Conservation (phyloP, 2,329 filamentous ascomycete species). For the Trichoderma gracile region DNA sequence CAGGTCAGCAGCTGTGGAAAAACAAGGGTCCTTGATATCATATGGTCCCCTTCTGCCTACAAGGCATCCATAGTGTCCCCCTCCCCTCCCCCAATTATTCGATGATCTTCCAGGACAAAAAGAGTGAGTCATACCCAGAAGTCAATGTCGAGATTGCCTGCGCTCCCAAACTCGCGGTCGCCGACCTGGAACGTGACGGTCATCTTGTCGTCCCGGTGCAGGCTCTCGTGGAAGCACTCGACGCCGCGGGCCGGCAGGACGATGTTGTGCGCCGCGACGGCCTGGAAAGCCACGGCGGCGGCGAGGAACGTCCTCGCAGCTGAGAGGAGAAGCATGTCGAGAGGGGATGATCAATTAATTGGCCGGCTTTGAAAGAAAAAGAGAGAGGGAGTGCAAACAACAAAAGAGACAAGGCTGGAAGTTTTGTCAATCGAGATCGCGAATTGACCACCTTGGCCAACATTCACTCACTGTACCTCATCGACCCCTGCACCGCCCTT, state of each 20-base stretch:
- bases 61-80: conserved; percentile 19
- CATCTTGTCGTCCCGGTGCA: conserved; percentile 96
- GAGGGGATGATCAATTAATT: background rate
- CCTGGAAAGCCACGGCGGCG: conserved; percentile 49
- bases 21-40: background rate
- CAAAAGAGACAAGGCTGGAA: too few species aligned
- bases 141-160: conserved; percentile 93
- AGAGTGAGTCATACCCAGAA: conserved; percentile 75
- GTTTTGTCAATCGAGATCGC: conserved; percentile 20
- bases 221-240: conserved; percentile 95
- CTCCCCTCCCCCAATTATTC: too few species aligned
- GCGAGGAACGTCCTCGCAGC: conserved; percentile 48
- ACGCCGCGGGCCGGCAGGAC: conserved; percentile 88
- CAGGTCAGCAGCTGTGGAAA: background rate
- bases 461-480: background rate
- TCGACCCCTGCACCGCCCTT: conserved; percentile 10
- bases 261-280: conserved; percentile 86
- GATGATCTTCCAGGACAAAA: background rate
- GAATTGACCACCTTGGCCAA: conserved; percentile 28
- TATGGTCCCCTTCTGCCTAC: conserved; percentile 21
- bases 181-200: conserved; percentile 98
- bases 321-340: conserved; percentile 36
- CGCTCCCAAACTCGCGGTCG: conserved; percentile 91
- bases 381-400: background rate
- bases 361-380: background rate